Base-by-base conservation (phyloP, 192 early-diverging fungal genomes). In the Backusella sp. region DNA sequence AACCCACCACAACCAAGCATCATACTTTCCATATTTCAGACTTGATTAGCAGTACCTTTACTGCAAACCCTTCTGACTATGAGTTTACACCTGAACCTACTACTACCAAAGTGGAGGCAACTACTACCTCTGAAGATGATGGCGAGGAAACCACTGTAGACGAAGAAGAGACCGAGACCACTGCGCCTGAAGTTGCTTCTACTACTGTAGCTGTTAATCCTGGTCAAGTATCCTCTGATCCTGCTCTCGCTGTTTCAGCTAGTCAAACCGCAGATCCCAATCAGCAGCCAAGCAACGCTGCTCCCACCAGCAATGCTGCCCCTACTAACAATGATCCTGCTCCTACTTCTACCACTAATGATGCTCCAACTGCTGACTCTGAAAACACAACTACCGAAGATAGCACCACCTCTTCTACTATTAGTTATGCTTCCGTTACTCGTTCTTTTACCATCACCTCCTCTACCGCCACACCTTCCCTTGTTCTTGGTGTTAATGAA, bases 381-480 rank as follows among this genome's bases (percentile, higher is more conserved):
- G 23, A 62, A 6, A 23, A 4, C 26, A 62, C 56, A 11, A 62
- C 56, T 28, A 62, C 56, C 9, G 3, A 62, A 3, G 21, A 62
- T 28, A 62, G 56, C 12, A 62, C 23, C 11, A 62, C 23, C 23
- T 62, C 52, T 53, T 21, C 56, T 12, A 62, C 56, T 28, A 62
- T 62, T 28, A 62, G 56, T 28, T 62, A 62, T 62, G 56, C 56
- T 14, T 62, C 56, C 3, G 26, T 62, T 62, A 62, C 56, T 46
- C 49, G 19, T 42, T 75, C 73, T 17, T 75, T 75, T 42, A 66
- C 73, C 19, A 6, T 75, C 26, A 75, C 73, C 6, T 75, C 73
- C 1, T 75, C 73, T 3, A 75, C 73, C 12, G 73, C 73, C 52
- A 42, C 42, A n/a, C 73, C 73, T 15, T 75, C 73, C 1, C 73